These are phyloP conservation scores for Medicago arabica DNA, from an alignment of 306 rosid species.

Conservation along the genomic window DNA sequence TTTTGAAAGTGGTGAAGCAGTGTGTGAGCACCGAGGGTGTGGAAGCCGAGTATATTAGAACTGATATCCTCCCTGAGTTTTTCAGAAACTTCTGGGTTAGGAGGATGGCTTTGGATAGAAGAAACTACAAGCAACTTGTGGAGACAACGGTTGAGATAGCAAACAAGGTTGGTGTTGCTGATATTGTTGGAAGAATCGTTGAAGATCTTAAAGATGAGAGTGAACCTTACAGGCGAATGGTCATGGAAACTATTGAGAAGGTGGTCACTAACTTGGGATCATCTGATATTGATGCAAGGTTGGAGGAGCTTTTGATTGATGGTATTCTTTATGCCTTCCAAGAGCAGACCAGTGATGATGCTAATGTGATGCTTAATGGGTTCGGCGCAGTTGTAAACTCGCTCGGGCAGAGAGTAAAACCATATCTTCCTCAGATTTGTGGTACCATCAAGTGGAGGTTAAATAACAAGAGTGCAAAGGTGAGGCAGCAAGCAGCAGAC, in stretches of 20 bases:
- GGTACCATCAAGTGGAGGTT: slow-evolving; percentile 98
- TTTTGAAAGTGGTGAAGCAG: slow-evolving; percentile 94
- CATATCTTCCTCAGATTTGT: slow-evolving; percentile 95
- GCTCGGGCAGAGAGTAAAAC: slow-evolving; percentile 94
- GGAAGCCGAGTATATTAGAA: slow-evolving; percentile 76
- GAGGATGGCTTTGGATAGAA: slow-evolving; percentile 96
- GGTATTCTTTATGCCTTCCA: slow-evolving; percentile 97
- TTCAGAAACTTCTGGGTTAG: slow-evolving; percentile 95
- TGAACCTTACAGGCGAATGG: slow-evolving; percentile 97
- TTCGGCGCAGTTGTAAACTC: slow-evolving; percentile 95
- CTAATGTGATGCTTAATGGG: slow-evolving; percentile 97
- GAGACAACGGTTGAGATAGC: slow-evolving; percentile 97
- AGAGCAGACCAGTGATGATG: slow-evolving; percentile 99
- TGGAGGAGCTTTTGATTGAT: slow-evolving; percentile 95
- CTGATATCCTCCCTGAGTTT: slow-evolving; percentile 74
- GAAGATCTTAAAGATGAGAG: slow-evolving; percentile 99
- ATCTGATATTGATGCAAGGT: slow-evolving; percentile 83
- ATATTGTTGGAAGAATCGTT: slow-evolving; percentile 91
- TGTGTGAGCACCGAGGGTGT: slow-evolving; percentile 98
- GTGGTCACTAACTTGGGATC: slow-evolving; percentile 94
- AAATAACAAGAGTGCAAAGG: slow-evolving; percentile 97
- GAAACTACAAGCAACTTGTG: slow-evolving; percentile 91
- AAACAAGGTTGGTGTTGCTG: slow-evolving; percentile 94
- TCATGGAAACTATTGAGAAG: slow-evolving; percentile 98
- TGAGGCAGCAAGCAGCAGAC: slow-evolving; percentile 95